These are phyloP conservation scores for Vitis hybrid DNA, from an alignment of 177 flowering plant species.

Conservation along the genomic window DNA sequence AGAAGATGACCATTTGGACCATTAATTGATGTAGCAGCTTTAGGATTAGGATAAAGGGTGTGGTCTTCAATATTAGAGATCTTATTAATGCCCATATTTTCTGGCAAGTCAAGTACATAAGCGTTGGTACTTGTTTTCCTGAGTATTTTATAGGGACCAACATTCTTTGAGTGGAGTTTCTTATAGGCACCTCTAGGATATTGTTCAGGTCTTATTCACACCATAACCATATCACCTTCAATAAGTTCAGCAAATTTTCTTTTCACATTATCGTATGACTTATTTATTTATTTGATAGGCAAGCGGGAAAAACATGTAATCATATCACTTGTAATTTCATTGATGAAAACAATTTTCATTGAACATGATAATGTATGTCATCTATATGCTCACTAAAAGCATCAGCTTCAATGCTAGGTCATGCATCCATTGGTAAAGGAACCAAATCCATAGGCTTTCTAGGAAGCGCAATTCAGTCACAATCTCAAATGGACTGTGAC, in stretches of 20 bases:
- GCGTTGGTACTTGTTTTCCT: neutral
- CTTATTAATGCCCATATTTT: neutral
- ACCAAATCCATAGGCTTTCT: neutral
- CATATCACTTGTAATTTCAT: neutral
- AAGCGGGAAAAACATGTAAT: neutral
- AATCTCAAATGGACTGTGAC: neutral
- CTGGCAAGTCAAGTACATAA: constrained; percentile 1
- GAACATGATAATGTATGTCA: constrained; percentile 2
- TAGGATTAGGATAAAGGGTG: neutral
- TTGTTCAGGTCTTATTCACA: neutral
- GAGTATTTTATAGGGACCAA: no score
- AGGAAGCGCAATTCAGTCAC: neutral
- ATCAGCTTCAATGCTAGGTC: constrained; percentile 5
- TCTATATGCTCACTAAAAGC: neutral
- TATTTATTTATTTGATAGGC: no score
- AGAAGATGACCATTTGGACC: neutral
- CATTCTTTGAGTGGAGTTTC: neutral
- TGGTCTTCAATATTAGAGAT: neutral
- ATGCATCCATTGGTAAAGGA: neutral
- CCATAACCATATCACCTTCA: neutral
- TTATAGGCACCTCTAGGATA: neutral
- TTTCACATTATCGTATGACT: neutral
- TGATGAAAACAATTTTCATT: neutral
- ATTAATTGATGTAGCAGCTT: neutral
- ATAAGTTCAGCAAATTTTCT: neutral